Evolutionary conservation across 257 asterid species (phyloP).

Genomic region (Cruciata laevipes): DNA sequence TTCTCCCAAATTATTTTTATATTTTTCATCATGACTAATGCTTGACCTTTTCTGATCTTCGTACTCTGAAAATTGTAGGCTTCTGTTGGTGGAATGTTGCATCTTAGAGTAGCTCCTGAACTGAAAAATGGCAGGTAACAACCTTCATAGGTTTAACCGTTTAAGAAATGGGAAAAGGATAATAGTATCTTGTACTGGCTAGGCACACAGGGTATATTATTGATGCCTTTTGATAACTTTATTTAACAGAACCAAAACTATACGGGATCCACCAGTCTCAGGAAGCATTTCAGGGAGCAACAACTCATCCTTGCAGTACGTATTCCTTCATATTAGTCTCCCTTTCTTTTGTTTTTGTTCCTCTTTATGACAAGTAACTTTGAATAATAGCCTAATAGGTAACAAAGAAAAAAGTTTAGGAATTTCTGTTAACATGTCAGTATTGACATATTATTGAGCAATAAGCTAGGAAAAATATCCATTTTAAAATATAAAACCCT

Average conservation of each 20-base stretch:
- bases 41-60: background rate
- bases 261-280: slow-evolving; percentile 26
- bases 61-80: slow-evolving; percentile 33
- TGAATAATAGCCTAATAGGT: too few species aligned
- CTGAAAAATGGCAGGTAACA: slow-evolving; percentile 43
- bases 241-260: slow-evolving; percentile 38
- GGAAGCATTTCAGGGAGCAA: slow-evolving; percentile 23
- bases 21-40: slow-evolving; percentile 1
- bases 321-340: background rate
- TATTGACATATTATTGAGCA: too few species aligned
- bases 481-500: too few species aligned
- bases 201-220: background rate
- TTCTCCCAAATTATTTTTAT: slow-evolving; percentile 8
- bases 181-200: background rate
- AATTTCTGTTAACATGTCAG: too few species aligned
- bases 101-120: slow-evolving; percentile 25
- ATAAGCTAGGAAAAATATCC: too few species aligned
- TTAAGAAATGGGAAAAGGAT: background rate
- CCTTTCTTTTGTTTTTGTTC: background rate
- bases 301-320: slow-evolving; percentile 34
- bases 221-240: background rate
- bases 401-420: too few species aligned
- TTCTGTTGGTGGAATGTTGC: slow-evolving; percentile 29
- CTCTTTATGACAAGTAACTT: background rate
- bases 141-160: slow-evolving; percentile 9